These are phyloP conservation scores for Larix kaempferi DNA, from an alignment of 75 land plant species.

Conservation along the genomic window DNA sequence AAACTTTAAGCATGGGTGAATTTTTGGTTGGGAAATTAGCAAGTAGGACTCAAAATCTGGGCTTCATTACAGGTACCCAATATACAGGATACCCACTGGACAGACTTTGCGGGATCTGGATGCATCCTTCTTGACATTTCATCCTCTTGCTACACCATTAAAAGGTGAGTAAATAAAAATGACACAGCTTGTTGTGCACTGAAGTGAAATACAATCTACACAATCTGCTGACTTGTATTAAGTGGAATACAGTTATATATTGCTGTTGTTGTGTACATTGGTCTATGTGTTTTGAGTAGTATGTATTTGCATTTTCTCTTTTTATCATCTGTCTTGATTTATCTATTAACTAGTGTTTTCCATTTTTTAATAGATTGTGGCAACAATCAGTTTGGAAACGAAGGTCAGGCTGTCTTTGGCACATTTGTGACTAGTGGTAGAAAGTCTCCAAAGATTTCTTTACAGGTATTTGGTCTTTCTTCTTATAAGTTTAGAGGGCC, in stretches of 20 bases:
- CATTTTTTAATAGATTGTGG: slow-evolving; percentile 6
- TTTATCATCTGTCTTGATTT: not conserved
- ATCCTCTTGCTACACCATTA: slow-evolving; percentile 64
- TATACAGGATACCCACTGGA: slow-evolving; percentile 91
- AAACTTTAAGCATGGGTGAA: too few relatives aligned
- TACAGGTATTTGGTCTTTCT: slow-evolving; percentile 76
- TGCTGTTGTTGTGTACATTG: not conserved
- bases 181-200: not conserved
- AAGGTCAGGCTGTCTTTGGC: slow-evolving; percentile 3
- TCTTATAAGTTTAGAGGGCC: slow-evolving; percentile 71
- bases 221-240: not conserved
- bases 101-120: slow-evolving; percentile 79
- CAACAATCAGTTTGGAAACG: not conserved
- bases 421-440: slow-evolving; percentile 6
- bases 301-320: not conserved
- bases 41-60: not conserved
- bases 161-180: slow-evolving; percentile 20
- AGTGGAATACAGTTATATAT: not conserved
- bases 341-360: not conserved
- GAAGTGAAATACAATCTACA: too few relatives aligned
- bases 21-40: not conserved
- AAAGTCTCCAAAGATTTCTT: slow-evolving; percentile 23
- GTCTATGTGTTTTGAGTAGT: not conserved
- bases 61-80: slow-evolving; percentile 70
- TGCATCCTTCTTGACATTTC: slow-evolving; percentile 83